Conservation (phyloP, 2,329 filamentous ascomycete species). For the Diaporthe citrichinensis region DNA sequence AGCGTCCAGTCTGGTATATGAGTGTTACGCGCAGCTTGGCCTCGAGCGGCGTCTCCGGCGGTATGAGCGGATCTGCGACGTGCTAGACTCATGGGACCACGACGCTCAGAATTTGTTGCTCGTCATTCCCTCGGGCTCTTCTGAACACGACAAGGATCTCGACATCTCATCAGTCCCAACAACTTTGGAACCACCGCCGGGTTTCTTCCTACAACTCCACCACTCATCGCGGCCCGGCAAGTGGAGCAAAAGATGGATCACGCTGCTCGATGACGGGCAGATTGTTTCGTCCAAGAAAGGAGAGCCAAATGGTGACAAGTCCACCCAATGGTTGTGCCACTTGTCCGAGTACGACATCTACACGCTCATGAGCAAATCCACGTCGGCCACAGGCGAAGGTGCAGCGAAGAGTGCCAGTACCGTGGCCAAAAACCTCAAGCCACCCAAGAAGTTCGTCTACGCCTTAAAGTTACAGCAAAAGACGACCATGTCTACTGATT, state of each 20-base stretch:
- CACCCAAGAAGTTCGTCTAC: conserved; percentile 88
- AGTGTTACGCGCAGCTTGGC: conserved; percentile 81
- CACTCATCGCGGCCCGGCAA: conserved; percentile 86
- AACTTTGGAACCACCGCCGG: conserved; percentile 70
- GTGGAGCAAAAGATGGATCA: conserved; percentile 90
- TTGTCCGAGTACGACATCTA: conserved; percentile 95
- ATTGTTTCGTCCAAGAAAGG: conserved; percentile 78
- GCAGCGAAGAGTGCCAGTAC: conserved; percentile 62
- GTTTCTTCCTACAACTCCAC: conserved; percentile 79
- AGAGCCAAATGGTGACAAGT: conserved; percentile 74
- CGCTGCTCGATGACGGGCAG: conserved; percentile 81
- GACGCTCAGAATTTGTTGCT: conserved; percentile 83
- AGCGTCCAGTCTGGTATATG: conserved; percentile 78
- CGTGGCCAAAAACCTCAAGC: conserved; percentile 75
- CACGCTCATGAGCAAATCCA: conserved; percentile 67
- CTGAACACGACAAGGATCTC: conserved; percentile 72
- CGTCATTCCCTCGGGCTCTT: conserved; percentile 72
- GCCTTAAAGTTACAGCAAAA: conserved; percentile 95
- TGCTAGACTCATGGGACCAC: conserved; percentile 93
- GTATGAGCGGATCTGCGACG: conserved; percentile 88
- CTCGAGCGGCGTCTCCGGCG: conserved; percentile 86
- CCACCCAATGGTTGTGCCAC: conserved; percentile 81
- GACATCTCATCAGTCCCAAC: conserved; percentile 75
- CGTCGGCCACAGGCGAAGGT: conserved; percentile 55
- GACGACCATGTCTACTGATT: conserved; percentile 84